Conservation (phyloP, 306 rosid species). For the Ammopiptanthus mongolicus region DNA sequence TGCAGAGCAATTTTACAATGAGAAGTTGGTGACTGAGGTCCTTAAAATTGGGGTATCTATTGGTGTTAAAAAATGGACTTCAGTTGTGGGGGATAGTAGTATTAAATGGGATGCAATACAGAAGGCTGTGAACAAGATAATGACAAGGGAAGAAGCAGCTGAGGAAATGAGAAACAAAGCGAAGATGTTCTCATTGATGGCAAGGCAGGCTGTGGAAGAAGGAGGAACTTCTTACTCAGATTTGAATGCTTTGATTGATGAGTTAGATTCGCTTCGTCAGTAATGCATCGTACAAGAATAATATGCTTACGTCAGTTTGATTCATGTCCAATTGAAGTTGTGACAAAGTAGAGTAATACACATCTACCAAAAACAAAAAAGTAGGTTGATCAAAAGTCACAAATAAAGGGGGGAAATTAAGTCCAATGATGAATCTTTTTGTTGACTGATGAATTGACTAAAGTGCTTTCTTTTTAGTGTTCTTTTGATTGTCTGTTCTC, state of each 20-base stretch:
- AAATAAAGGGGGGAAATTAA: too few species aligned
- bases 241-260: neutral
- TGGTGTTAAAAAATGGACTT: conserved; percentile 11
- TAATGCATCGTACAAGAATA: neutral
- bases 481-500: too few species aligned
- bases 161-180: conserved; percentile 24
- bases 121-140: neutral
- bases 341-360: too few species aligned
- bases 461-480: too few species aligned
- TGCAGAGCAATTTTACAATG: conserved; percentile 32
- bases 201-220: conserved; percentile 6
- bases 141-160: conserved; percentile 23
- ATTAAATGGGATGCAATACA: neutral
- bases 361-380: too few species aligned
- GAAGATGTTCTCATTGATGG: neutral
- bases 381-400: too few species aligned
- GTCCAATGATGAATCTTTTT: too few species aligned
- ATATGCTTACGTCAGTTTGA: neutral
- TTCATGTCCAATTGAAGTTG: too few species aligned
- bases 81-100: neutral
- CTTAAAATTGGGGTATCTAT: conserved; percentile 27
- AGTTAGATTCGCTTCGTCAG: neutral
- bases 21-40: conserved; percentile 24
- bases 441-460: too few species aligned
- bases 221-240: conserved; percentile 17